These are phyloP conservation scores for Prunus yedoensis DNA, from an alignment of 331 rosid species.

Conservation along the genomic window DNA sequence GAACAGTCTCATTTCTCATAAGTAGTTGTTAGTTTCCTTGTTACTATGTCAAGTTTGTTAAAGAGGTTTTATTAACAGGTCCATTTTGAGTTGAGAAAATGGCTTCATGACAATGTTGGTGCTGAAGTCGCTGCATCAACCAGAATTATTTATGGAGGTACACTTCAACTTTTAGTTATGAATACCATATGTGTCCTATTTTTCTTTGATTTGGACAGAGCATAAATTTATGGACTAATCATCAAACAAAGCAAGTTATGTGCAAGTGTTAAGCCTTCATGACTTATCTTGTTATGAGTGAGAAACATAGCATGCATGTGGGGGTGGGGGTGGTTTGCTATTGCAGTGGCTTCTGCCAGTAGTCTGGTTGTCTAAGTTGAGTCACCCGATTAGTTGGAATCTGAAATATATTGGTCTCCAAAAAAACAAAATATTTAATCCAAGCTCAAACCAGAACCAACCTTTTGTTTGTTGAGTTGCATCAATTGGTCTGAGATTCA, in stretches of 20 bases:
- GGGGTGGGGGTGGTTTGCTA: background rate
- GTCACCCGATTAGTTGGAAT: background rate
- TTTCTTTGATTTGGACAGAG: background rate
- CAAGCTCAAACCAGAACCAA: background rate
- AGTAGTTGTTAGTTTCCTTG: background rate
- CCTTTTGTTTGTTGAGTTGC: background rate
- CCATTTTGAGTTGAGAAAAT: slow-evolving; percentile 83
- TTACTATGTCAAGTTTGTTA: background rate
- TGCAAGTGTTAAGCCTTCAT: background rate
- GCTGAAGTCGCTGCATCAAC: slow-evolving; percentile 63
- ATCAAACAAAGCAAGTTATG: background rate
- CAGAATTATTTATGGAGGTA: slow-evolving; percentile 95
- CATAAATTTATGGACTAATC: background rate
- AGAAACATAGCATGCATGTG: background rate
- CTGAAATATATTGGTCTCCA: background rate
- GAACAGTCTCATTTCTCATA: background rate
- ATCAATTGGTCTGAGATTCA: background rate
- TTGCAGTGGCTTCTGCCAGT: background rate
- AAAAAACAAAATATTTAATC: background rate
- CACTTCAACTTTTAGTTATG: background rate
- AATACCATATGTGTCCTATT: background rate
- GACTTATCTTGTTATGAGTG: background rate
- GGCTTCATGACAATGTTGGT: slow-evolving; percentile 62
- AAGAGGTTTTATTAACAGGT: slow-evolving; percentile 42
- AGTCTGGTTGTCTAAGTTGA: background rate